Evolutionary conservation across 805 yeast genomes (phyloP).

Genomic region (Starmerella bombi): DNA sequence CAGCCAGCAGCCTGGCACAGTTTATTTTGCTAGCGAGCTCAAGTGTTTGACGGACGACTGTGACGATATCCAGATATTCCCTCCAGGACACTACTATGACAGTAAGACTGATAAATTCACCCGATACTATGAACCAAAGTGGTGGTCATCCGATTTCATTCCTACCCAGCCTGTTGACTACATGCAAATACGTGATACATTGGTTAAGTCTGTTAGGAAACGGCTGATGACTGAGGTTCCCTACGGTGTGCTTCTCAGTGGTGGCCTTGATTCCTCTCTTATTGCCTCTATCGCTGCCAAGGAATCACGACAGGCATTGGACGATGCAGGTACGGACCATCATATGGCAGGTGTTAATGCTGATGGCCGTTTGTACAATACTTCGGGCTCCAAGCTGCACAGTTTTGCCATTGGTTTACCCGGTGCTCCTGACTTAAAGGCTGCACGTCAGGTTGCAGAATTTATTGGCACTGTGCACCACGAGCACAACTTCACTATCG

Average conservation of each 20-base stretch:
- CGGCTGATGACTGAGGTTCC: constrained; percentile 99
- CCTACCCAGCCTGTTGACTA: constrained; percentile 70
- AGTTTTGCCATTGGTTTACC: constrained; percentile 96
- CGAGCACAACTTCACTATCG: constrained; percentile 91
- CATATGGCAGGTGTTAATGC: constrained; percentile 88
- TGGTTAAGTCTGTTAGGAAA: constrained; percentile 94
- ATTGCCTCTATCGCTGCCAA: constrained; percentile 96
- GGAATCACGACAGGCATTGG: constrained; percentile 73
- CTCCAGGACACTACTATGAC: constrained; percentile 96
- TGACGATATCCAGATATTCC: constrained; percentile 85
- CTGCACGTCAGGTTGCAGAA: constrained; percentile 93
- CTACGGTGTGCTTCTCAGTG: constrained; percentile 91
- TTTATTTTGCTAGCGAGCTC: constrained; percentile 86
- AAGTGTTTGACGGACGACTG: constrained; percentile 91
- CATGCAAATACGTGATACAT: constrained; percentile 54
- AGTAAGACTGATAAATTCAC: constrained; percentile 74
- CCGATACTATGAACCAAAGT: constrained; percentile 80
- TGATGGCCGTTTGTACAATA: constrained; percentile 60
- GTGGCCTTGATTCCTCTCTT: constrained; percentile 93
- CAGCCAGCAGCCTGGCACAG: constrained; percentile 51
- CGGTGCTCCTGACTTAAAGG: constrained; percentile 92
- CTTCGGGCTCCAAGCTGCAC: constrained; percentile 58
- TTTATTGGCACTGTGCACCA: constrained; percentile 94
- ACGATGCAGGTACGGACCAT: constrained; percentile 47
- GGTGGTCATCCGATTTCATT: constrained; percentile 77